Evolutionary conservation across 2,329 filamentous ascomycete species (phyloP), one percentile per base, ranked within the genome.

Genomic region (Penicillium rolfsii): DNA sequence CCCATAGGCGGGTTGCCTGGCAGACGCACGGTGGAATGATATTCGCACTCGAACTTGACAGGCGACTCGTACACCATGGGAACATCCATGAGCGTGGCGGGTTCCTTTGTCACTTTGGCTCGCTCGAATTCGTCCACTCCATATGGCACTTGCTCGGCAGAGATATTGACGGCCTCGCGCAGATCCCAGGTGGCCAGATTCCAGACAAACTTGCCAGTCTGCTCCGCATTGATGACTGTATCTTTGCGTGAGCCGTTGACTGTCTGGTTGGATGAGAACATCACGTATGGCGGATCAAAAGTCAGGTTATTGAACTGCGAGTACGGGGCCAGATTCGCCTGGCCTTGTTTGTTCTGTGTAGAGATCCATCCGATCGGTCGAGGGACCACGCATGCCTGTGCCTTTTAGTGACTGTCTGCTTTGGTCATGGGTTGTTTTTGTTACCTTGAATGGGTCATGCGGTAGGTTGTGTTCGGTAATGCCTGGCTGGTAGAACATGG

Each of bases 361-460:
- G 81, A 85, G 67, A 88, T 87, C 85, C 85, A 88, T 64, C 85
- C 86, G 55, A 88, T 87, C 24, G 85, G 85, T 16, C 85, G 81
- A 16, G 85, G 85, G 45, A 87, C 76, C 2, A 88, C 84, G 71
- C 85, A 87, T 11, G 69, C 70, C 68, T 70, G 58, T 36, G 8
- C 4, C 19, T 36, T n/a, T 35, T 46, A 67, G 80, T 48, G 85
- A 72, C 84, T 84, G 74, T 84, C 80, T 4, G 14, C 66, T 38
- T 49, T 16, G 7, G 16, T 2, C 22, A 8, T 35, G 4, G 11
- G 33, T 11, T 12, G 12, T 12, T 4, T 6, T 35, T 24, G 11
- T 53, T 66, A 81, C 81, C 74, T 86, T 86, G 77, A 85, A 86
- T 2, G 83, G 83, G 64, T 85, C 83, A 64, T 82, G 75, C 0